These are phyloP conservation scores for Macrolepiota dolichaula DNA, from an alignment of 768 basidiomycete species.

Conservation along the genomic window DNA sequence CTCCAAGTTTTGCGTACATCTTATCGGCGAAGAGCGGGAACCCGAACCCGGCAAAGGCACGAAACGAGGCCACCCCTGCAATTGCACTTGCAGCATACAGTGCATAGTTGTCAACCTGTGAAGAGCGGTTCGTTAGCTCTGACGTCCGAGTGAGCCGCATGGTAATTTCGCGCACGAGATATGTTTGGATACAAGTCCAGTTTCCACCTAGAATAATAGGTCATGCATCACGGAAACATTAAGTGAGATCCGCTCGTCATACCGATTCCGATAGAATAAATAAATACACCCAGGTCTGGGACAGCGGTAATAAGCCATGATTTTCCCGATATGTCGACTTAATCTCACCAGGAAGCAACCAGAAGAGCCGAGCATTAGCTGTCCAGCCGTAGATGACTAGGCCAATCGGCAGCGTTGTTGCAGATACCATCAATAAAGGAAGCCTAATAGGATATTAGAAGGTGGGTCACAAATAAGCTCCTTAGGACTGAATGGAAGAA, in stretches of 20 bases:
- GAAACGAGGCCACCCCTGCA: slow-evolving; percentile 52
- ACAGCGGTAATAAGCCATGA: background rate
- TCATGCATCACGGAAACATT: background rate
- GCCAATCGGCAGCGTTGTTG: slow-evolving; percentile 54
- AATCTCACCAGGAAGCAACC: slow-evolving; percentile 54
- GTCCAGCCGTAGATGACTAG: slow-evolving; percentile 65
- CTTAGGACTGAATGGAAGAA: slow-evolving; percentile 3
- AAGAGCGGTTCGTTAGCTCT: slow-evolving; percentile 15
- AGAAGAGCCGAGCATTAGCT: slow-evolving; percentile 44
- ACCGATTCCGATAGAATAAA: slow-evolving; percentile 48
- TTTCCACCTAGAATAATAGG: slow-evolving; percentile 24
- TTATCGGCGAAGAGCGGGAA: slow-evolving; percentile 64
- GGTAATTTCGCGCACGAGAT: slow-evolving; percentile 44
- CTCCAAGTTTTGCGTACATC: slow-evolving; percentile 50
- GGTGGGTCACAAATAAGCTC: background rate
- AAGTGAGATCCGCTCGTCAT: slow-evolving; percentile 4
- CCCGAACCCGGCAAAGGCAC: slow-evolving; percentile 57
- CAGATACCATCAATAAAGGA: slow-evolving; percentile 43
- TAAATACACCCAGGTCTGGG: slow-evolving; percentile 37
- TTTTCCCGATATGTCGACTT: background rate
- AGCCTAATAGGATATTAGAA: slow-evolving; percentile 17
- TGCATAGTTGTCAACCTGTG: slow-evolving; percentile 68
- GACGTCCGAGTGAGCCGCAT: background rate
- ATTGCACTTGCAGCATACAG: slow-evolving; percentile 65
- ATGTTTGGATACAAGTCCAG: slow-evolving; percentile 51